Evolutionary conservation across 129 eudicot genomes (phyloP), one percentile per base, ranked within the genome.

Genomic region (Flaveria robusta): DNA sequence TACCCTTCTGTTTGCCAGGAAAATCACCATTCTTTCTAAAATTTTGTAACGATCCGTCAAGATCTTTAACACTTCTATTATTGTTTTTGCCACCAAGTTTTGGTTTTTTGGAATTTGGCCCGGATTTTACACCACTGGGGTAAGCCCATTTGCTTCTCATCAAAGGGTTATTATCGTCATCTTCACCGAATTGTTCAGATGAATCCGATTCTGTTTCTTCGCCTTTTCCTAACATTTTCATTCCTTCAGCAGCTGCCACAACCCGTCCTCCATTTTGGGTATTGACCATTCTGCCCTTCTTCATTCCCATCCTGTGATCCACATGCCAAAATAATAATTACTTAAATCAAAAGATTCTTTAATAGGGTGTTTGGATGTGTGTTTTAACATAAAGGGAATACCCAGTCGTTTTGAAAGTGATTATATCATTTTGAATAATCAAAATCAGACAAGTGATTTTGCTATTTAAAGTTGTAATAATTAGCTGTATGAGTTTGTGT

Each of bases 161-260:
- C 80, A 89, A 71, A 51, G 96, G 99, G 75, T 88, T 95, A 82
- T 83, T 85, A 68, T 86, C 95, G 13, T 77, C 96, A 64, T 85
- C 91, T 3, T 83, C 92, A 54, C 83, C 89, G 73, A 77, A 58
- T 67, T 83, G 92, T 71, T 79, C 89, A 14, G 99, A 95, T 43
- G 99, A 95, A 85, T 86, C 97, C 3, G 97, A 95, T 58, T 91
- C 97, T 26, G 99, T 95, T 63, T 95, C 97, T 65, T 89, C 99
- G 43, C 84, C 82, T 71, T 82, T 87, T 22, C 74, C 68, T 46
- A 85, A 86, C 79, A 71, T 68, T 72, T 83, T 76, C 60, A 66
- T 66, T 63, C 85, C 96, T 81, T 85, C 86, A 37, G 74, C 74
- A 67, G 89, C 82, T 3, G 69, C 72, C 52, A 64, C 77, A 49